Percentiles rank a stretch among this genome's conserved stretches.
These are phyloP conservation scores for Arctium lappa DNA, from an alignment of 129 eudicot genomes.

Conservation along the genomic window DNA sequence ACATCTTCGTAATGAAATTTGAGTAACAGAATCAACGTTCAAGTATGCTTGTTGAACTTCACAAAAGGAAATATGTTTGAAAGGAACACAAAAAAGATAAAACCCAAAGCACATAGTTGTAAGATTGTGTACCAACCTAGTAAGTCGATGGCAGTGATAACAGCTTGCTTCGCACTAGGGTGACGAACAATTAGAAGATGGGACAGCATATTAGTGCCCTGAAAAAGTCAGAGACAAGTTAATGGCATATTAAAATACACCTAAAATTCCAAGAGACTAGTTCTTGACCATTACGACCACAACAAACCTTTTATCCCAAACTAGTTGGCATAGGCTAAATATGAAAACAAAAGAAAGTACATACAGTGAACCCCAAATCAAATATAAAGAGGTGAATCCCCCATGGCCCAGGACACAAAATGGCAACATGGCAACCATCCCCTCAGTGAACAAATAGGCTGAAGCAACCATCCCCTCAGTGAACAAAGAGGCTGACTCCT, in stretches of 20 bases:
- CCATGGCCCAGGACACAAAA: neutral
- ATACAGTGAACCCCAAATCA: neutral
- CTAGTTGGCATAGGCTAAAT: neutral
- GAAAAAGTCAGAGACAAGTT: conserved; percentile 27
- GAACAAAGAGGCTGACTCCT: neutral
- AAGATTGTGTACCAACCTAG: conserved; percentile 63
- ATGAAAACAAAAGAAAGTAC: neutral
- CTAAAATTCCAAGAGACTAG: neutral
- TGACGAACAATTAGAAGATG: conserved; percentile 91
- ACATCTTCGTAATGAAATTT: neutral
- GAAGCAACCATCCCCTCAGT: neutral
- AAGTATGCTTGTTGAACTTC: neutral
- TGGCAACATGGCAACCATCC: neutral
- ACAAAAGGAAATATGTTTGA: neutral
- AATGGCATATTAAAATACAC: neutral
- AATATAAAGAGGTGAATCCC: neutral
- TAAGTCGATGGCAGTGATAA: conserved; percentile 92
- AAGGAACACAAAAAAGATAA: neutral
- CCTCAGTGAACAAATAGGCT: neutral
- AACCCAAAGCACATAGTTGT: neutral
- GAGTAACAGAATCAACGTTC: neutral
- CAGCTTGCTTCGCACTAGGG: conserved; percentile 97
- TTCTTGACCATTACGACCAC: neutral
- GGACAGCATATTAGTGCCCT: conserved; percentile 99
- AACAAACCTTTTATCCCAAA: neutral